These are phyloP conservation scores for Pezicula neosporulosa DNA, from an alignment of 2,329 filamentous ascomycete genomes.

Conservation along the genomic window DNA sequence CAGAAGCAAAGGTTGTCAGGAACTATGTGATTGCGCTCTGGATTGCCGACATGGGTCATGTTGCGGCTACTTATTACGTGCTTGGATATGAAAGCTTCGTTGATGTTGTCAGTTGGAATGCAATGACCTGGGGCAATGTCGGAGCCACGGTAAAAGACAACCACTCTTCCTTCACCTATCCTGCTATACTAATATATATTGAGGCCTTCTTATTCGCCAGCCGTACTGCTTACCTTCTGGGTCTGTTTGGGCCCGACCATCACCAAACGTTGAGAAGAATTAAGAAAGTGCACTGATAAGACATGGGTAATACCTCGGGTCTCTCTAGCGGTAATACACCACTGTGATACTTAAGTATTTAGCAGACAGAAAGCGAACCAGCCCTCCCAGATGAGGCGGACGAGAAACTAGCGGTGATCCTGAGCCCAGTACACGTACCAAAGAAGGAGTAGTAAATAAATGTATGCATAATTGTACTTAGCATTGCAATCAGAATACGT, in stretches of 20 bases:
- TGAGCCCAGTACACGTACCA: too few relatives aligned
- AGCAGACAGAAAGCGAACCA: too few relatives aligned
- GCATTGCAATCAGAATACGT: too few relatives aligned
- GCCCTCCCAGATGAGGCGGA: too few relatives aligned
- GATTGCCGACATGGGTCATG: slow-evolving; percentile 63
- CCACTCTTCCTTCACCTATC: background rate
- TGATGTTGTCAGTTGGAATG: slow-evolving; percentile 60
- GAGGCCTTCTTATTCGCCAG: slow-evolving; percentile 53
- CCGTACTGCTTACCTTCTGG: slow-evolving; percentile 54
- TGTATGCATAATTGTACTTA: too few relatives aligned
- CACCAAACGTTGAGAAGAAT: background rate
- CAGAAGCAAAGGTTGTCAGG: slow-evolving; percentile 61
- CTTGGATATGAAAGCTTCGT: slow-evolving; percentile 53
- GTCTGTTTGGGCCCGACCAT: slow-evolving; percentile 51
- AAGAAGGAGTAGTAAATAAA: too few relatives aligned
- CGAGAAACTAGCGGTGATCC: too few relatives aligned
- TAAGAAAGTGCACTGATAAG: background rate
- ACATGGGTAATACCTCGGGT: background rate
- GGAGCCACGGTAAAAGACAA: slow-evolving; percentile 52
- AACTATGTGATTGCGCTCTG: slow-evolving; percentile 65
- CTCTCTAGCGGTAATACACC: too few relatives aligned
- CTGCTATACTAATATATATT: background rate
- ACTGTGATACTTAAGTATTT: too few relatives aligned
- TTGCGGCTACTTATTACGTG: slow-evolving; percentile 56
- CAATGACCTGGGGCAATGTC: slow-evolving; percentile 71